Evolutionary conservation across 495 filamentous ascomycete species (phyloP), one percentile per base, ranked within the genome.

Genomic region (Podospora comata): DNA sequence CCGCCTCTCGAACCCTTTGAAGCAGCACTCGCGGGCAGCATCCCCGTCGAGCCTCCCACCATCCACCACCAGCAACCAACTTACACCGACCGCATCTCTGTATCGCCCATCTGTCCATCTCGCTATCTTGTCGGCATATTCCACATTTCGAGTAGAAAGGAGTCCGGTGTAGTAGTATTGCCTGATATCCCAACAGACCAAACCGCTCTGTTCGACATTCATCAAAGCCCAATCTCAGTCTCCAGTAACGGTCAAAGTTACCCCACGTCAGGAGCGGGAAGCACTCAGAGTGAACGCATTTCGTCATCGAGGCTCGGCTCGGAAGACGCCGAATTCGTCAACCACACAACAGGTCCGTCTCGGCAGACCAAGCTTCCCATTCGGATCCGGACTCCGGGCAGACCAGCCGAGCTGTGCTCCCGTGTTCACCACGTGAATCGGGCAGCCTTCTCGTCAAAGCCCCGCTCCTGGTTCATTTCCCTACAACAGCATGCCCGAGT

Each of bases 401-500:
- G 13, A 11, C 13, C 39, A 48, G 18, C 39, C 13, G 39, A 48
- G 39, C 18, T 48, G 39, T 48, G 39, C 39, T 48, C 39, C 39
- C 39, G 39, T 48, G 15, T 48, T 48, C 39, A 48, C 39, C 39
- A 48, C 39, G 39, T 48, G 39, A 48, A 18, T 48, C 39, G 39
- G 39, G 39, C 13, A 48, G 39, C 39, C 39, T 48, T 48, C 39
- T 48, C 39, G 39, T 16, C 39, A 48, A 11, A 48, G 6, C 39
- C 39, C 39, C 39, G 39, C 39, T 32, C 39, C 9, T 48, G 15
- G 39, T 48, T 48, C 23, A 48, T 13, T 13, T 48, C 18, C 60
- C 7, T 62, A 23, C 23, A 62, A 62, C 28, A 60, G 34, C 58
- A 71, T 66, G 66, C 62, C 20, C 64, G 30, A 26, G 15, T 30